Conservation (phyloP, 495 filamentous ascomycete genomes). For the Hapsidospora chrysogenum region DNA sequence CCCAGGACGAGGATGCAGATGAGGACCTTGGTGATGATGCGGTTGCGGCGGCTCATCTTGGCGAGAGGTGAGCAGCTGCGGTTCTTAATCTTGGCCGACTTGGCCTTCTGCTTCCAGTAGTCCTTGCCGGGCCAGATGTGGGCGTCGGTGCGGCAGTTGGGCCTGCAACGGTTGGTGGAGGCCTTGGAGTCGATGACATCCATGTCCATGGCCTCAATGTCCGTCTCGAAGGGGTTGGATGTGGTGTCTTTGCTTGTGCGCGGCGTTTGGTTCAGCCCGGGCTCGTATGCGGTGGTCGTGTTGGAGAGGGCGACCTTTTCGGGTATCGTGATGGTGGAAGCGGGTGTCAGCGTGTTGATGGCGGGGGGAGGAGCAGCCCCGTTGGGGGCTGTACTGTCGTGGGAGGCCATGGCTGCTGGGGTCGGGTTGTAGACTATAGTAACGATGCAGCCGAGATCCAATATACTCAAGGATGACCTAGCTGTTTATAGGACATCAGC, state of each 20-base stretch:
- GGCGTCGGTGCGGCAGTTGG: constrained; percentile 26
- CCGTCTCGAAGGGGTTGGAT: constrained; percentile 27
- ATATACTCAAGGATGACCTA: too few species aligned
- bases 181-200: constrained; percentile 7
- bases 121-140: constrained; percentile 33
- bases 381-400: neutral
- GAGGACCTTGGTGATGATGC: constrained; percentile 23
- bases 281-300: neutral
- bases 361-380: too few species aligned
- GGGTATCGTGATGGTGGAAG: neutral
- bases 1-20: constrained; percentile 26
- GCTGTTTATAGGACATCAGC: too few species aligned
- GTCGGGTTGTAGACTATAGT: too few species aligned
- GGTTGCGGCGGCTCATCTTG: constrained; percentile 26
- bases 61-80: constrained; percentile 25
- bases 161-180: constrained; percentile 13
- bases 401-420: neutral
- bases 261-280: neutral
- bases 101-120: constrained; percentile 31
- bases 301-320: neutral
- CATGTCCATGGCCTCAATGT: constrained; percentile 28
- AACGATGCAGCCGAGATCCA: too few species aligned
- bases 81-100: constrained; percentile 26
- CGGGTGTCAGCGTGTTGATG: neutral
- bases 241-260: constrained; percentile 3